A percentile compares a stretch with the other conserved stretches of the same genome.
Conservation (phyloP, 345 rosid species). For the Litchi chinensis region DNA sequence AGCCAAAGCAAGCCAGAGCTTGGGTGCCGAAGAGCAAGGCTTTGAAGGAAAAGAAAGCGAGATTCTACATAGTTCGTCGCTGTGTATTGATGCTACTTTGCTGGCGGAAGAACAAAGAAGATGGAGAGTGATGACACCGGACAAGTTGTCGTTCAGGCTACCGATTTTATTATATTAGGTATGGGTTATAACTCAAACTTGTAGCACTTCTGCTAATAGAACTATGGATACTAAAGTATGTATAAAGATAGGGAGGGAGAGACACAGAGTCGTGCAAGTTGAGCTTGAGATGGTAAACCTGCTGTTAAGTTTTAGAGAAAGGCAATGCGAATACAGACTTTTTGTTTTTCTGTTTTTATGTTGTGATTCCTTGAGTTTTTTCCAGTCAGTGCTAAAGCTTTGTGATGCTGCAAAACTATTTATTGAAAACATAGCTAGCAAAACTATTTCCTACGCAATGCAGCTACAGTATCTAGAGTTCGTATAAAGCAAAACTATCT, state of each 20-base stretch:
- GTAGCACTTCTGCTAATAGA: slow-evolving; percentile 5
- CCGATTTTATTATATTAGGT: neutral
- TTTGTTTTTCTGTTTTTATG: neutral
- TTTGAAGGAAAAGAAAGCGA: slow-evolving; percentile 63
- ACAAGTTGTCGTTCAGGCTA: slow-evolving; percentile 18
- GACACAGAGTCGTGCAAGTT: neutral
- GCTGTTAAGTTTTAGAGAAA: neutral
- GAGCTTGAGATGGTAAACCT: slow-evolving; percentile 15
- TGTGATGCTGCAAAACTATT: neutral
- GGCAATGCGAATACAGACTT: slow-evolving; percentile 4
- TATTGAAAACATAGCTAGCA: too few species aligned
- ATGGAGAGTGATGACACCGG: slow-evolving; percentile 38
- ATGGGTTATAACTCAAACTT: slow-evolving; percentile 7
- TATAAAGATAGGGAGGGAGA: neutral
- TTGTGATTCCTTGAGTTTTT: neutral
- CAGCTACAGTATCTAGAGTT: neutral
- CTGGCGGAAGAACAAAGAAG: slow-evolving; percentile 64
- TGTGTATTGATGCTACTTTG: slow-evolving; percentile 72
- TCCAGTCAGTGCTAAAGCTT: neutral
- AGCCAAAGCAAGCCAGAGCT: slow-evolving; percentile 32
- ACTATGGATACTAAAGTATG: neutral
- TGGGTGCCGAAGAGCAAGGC: slow-evolving; percentile 35
- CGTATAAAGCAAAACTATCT: neutral
- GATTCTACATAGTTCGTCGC: slow-evolving; percentile 58
- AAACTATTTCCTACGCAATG: neutral